Evolutionary conservation across 768 basidiomycete species (phyloP).

Genomic region (Trametes cubensis): DNA sequence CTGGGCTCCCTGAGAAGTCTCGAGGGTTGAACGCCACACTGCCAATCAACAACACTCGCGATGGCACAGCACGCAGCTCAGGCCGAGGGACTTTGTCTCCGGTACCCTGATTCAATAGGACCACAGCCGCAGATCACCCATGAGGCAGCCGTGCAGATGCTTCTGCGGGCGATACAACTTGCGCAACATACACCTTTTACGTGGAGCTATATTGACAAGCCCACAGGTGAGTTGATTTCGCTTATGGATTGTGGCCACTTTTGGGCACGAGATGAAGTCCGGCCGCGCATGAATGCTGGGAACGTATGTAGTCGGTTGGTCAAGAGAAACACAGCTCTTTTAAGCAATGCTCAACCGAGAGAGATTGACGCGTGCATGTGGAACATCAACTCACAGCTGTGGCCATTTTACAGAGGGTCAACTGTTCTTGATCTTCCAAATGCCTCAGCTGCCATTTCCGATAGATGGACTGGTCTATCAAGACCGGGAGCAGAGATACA

Average conservation of each 20-base stretch:
- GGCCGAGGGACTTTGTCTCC: slow-evolving; percentile 65
- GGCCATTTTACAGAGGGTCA: slow-evolving; percentile 55
- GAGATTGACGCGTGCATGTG: background rate
- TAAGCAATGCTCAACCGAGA: too few relatives aligned
- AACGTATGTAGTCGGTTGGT: background rate
- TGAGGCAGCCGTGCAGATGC: slow-evolving; percentile 62
- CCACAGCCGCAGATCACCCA: slow-evolving; percentile 56
- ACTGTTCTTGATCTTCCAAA: slow-evolving; percentile 66
- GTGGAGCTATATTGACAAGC: slow-evolving; percentile 81
- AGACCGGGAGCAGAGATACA: slow-evolving; percentile 67
- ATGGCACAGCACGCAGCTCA: slow-evolving; percentile 46
- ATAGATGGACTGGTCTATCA: slow-evolving; percentile 78
- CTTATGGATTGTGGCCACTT: background rate
- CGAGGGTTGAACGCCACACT: too few relatives aligned
- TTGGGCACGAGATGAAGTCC: background rate
- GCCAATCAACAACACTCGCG: background rate
- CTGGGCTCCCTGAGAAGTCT: too few relatives aligned
- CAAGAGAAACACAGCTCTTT: background rate
- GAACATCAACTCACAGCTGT: background rate
- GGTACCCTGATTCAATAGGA: slow-evolving; percentile 68
- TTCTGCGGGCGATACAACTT: slow-evolving; percentile 58
- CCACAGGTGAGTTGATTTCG: slow-evolving; percentile 52
- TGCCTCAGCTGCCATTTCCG: slow-evolving; percentile 61
- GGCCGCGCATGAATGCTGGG: background rate
- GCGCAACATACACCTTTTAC: slow-evolving; percentile 63